phyloP scores from a whole-genome alignment of 768 basidiomycete genomes.

The Grammothele lineata region DNA sequence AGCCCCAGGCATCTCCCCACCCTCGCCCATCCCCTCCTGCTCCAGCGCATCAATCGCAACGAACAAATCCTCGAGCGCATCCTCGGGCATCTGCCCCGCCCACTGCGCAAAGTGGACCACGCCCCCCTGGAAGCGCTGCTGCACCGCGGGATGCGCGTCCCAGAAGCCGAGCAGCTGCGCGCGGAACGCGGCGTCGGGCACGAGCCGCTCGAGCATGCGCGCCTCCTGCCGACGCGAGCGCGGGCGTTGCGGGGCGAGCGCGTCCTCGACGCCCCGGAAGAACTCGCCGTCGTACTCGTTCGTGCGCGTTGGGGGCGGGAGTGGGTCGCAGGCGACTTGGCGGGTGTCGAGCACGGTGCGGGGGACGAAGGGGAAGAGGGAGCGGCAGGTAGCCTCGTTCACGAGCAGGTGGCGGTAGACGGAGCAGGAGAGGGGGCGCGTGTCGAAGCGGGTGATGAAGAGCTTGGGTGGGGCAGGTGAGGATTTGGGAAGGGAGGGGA shows the following conservation, averaged over 20 bases:
- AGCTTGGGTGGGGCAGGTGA: constrained; percentile 30
- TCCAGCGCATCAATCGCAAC: constrained; percentile 41
- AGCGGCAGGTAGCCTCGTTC: constrained; percentile 50
- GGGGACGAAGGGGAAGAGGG: constrained; percentile 72
- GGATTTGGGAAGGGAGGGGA: constrained; percentile 29
- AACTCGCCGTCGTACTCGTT: constrained; percentile 70
- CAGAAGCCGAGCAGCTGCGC: constrained; percentile 58
- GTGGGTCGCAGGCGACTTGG: constrained; percentile 77
- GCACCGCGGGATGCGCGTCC: constrained; percentile 51
- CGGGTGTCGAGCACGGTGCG: constrained; percentile 45
- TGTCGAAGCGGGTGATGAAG: constrained; percentile 36
- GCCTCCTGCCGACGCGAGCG: constrained; percentile 46
- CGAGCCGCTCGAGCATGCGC: constrained; percentile 47
- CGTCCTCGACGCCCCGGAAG: constrained; percentile 62
- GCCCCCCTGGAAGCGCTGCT: constrained; percentile 58
- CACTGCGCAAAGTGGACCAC: constrained; percentile 59
- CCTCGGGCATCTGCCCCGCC: constrained; percentile 35
- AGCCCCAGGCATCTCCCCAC: constrained; percentile 35
- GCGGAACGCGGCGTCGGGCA: constrained; percentile 55
- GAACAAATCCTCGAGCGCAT: constrained; percentile 59
- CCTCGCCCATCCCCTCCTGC: constrained; percentile 28
- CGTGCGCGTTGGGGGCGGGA: constrained; percentile 64
- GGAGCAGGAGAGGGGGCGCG: constrained; percentile 41
- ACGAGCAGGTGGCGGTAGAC: constrained; percentile 76
- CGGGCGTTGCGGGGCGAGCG: constrained; percentile 31